Percentiles rank a stretch among this genome's conserved stretches.
These are phyloP conservation scores for Fusarium sp. DNA, from an alignment of 2,329 filamentous ascomycete species.

Conservation along the genomic window DNA sequence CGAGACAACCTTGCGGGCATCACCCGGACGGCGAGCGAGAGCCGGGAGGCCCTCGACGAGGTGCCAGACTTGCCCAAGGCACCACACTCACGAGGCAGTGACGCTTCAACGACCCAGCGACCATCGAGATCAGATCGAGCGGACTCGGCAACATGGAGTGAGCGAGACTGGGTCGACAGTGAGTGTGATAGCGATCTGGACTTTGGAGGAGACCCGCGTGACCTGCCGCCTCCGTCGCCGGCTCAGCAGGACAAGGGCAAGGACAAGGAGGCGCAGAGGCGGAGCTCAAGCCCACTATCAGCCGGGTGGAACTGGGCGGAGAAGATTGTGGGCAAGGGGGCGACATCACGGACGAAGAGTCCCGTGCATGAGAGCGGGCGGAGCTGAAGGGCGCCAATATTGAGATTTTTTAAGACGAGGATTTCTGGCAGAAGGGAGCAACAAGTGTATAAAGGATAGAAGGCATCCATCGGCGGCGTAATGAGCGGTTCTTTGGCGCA, in stretches of 20 bases:
- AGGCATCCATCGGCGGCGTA: slow-evolving; percentile 18
- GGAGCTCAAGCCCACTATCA: slow-evolving; percentile 41
- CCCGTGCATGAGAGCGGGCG: slow-evolving; percentile 32
- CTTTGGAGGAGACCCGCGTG: slow-evolving; percentile 36
- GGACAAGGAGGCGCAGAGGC: slow-evolving; percentile 37
- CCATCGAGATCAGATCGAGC: slow-evolving; percentile 42
- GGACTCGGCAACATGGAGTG: slow-evolving; percentile 69
- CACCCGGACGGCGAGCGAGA: slow-evolving; percentile 43
- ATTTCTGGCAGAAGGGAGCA: slow-evolving; percentile 5
- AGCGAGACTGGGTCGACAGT: slow-evolving; percentile 48
- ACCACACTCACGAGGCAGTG: slow-evolving; percentile 37
- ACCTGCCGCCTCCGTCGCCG: slow-evolving; percentile 25
- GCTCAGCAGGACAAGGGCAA: slow-evolving; percentile 37
- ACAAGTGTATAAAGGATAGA: slow-evolving; percentile 30
- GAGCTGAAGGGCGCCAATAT: slow-evolving; percentile 20
- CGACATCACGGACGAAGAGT: slow-evolving; percentile 43
- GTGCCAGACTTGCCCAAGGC: slow-evolving; percentile 55
- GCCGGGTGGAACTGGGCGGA: slow-evolving; percentile 61
- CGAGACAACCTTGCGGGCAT: slow-evolving; percentile 27
- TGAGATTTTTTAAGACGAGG: slow-evolving; percentile 15
- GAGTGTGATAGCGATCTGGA: slow-evolving; percentile 44
- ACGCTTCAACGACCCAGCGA: slow-evolving; percentile 25
- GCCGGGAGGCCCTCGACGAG: slow-evolving; percentile 52
- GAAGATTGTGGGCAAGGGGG: slow-evolving; percentile 60
- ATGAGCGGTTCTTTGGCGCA: neutral